phyloP scores from a whole-genome alignment of 192 early-diverging fungal genomes.

The Entomortierella chlamydospora region DNA sequence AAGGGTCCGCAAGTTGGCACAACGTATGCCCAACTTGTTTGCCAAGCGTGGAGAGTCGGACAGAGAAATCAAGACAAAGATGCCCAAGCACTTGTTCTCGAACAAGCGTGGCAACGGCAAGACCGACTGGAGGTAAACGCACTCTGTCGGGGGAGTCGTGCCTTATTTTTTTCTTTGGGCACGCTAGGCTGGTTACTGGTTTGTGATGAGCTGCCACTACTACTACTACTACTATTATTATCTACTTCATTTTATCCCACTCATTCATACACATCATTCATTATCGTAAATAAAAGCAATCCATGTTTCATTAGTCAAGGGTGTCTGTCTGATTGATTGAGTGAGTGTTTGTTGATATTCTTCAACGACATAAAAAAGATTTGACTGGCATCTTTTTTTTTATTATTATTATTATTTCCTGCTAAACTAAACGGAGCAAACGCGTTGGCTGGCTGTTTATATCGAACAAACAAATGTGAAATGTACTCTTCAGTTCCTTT shows the following conservation, averaged over 20 bases:
- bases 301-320: no score
- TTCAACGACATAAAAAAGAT: no score
- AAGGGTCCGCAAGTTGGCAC: conserved; percentile 79
- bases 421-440: no score
- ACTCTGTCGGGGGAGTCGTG: no score
- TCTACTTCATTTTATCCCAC: background rate
- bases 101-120: conserved; percentile 89
- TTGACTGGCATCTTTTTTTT: no score
- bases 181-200: background rate
- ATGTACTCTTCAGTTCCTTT: no score
- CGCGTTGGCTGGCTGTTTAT: no score
- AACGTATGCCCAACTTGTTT: conserved; percentile 79
- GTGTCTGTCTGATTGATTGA: no score
- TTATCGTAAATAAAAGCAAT: background rate
- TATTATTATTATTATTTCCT: no score
- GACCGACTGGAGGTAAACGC: conserved; percentile 80
- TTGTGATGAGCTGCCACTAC: background rate
- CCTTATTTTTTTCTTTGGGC: no score
- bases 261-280: conserved; percentile 2
- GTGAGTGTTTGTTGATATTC: no score
- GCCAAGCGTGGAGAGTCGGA: conserved; percentile 95
- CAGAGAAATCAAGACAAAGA: conserved; percentile 89
- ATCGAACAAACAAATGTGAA: no score
- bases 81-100: conserved; percentile 98
- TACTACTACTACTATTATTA: background rate